Evolutionary conservation across 805 yeast genomes (phyloP).

Genomic region (Saturnispora besseyi): DNA sequence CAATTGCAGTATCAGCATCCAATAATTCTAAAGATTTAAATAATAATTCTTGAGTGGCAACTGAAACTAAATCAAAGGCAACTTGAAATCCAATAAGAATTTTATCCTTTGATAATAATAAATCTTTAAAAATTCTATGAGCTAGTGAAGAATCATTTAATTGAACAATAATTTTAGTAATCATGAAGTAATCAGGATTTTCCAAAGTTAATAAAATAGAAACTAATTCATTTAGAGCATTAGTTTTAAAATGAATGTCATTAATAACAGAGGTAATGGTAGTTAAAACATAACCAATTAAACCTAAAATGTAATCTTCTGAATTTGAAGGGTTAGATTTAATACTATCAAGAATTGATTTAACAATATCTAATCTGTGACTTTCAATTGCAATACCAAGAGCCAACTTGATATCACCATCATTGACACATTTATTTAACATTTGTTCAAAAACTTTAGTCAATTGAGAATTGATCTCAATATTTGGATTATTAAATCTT

Average conservation of each 20-base stretch:
- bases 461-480: slow-evolving; percentile 51
- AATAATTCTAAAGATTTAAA: slow-evolving; percentile 42
- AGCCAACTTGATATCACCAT: slow-evolving; percentile 70
- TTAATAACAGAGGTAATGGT: slow-evolving; percentile 54
- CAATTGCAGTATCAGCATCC: slow-evolving; percentile 22
- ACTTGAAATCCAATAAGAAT: slow-evolving; percentile 74
- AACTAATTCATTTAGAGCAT: slow-evolving; percentile 56
- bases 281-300: slow-evolving; percentile 67
- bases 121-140: slow-evolving; percentile 52
- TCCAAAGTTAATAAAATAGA: slow-evolving; percentile 46
- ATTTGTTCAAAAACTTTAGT: slow-evolving; percentile 71
- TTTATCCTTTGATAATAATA: slow-evolving; percentile 36
- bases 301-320: slow-evolving; percentile 44
- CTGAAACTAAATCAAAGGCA: slow-evolving; percentile 86
- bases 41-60: slow-evolving; percentile 85
- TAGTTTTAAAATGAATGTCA: slow-evolving; percentile 56
- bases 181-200: slow-evolving; percentile 71
- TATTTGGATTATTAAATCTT: slow-evolving; percentile 27
- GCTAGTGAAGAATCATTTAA: slow-evolving; percentile 72
- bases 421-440: slow-evolving; percentile 67
- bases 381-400: slow-evolving; percentile 88
- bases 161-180: slow-evolving; percentile 81
- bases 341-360: slow-evolving; percentile 39
- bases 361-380: slow-evolving; percentile 73
- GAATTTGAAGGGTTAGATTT: slow-evolving; percentile 26